Base-by-base conservation (phyloP, 257 asterid genomes). In the Mitragyna speciosa region DNA sequence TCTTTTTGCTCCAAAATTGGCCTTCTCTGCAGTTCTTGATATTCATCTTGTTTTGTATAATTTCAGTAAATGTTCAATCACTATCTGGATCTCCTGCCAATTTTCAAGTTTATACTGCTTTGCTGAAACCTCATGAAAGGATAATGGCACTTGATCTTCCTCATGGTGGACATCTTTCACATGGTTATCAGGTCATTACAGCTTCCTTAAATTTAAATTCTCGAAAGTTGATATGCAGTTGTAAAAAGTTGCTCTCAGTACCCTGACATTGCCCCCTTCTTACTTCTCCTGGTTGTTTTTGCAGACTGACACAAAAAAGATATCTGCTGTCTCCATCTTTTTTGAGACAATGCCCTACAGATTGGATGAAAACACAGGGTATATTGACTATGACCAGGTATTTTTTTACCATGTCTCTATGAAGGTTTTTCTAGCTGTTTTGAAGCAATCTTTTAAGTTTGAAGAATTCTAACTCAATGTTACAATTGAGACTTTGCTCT, bases 121-220 rank as follows among this genome's bases (percentile, higher is more conserved):
- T 95, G 72, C 81, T 95, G 31, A 95, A 90, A 86, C 98, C 99
- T 76, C 99, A 95, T 84, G 99, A 95, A 82, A 93, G 98, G 85
- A 95, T 93, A 70, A 95, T 95, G 99, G 98, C 99, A 20, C 99
- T 95, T 83, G 99, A 95, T 92, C 99, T 95, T 83, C 99, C 99
- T 82, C 99, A 95, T 20, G 99, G 99, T 80, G 99, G 99, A 56
- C 99, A 95, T 88, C 87, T 95, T 78, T 95, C 99, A 47, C 99
- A 95, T 83, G 99, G 99, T 83, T 95, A 95, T 93, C 98, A 95
- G 99, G 99, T 95, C 73, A 82, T 70, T 80, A 81, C 26, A 81
- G 58, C 75, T 80, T 76, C 66, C 43, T 82, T 39, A 74, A 76
- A 28, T 41, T 75, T 49, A 49, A 52, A 52, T 15, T 56, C 65